A percentile compares a stretch with the other conserved stretches of the same genome.
Conservation (phyloP, 768 basidiomycete species). For the Trametes villosa region DNA sequence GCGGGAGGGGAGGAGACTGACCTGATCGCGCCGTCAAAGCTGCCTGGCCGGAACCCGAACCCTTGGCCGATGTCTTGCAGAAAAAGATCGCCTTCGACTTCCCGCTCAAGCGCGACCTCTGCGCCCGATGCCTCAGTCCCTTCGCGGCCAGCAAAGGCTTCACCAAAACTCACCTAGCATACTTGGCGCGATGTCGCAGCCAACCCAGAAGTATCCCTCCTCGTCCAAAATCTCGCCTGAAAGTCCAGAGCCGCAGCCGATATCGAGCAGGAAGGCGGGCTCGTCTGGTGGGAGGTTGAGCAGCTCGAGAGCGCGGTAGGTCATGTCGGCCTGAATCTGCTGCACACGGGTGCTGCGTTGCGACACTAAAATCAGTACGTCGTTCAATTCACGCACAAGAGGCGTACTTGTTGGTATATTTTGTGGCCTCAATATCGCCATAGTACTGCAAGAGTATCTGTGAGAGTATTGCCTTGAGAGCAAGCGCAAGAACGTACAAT, state of each 20-base stretch:
- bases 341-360: slow-evolving; percentile 85
- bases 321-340: slow-evolving; percentile 97
- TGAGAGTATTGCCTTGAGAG: background rate
- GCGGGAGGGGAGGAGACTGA: slow-evolving; percentile 34
- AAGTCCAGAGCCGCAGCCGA: slow-evolving; percentile 96
- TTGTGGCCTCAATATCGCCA: slow-evolving; percentile 92
- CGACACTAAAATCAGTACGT: slow-evolving; percentile 1
- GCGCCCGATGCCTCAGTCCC: background rate
- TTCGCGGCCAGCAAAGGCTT: background rate
- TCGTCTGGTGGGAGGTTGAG: slow-evolving; percentile 80
- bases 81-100: slow-evolving; percentile 96
- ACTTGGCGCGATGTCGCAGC: slow-evolving; percentile 92
- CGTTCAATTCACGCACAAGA: background rate
- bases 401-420: slow-evolving; percentile 91
- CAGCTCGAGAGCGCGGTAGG: slow-evolving; percentile 91
- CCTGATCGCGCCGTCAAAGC: slow-evolving; percentile 99
- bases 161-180: slow-evolving; percentile 79
- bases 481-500: slow-evolving; percentile 58
- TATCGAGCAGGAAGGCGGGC: slow-evolving; percentile 88
- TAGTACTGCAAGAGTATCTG: slow-evolving; percentile 70
- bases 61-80: slow-evolving; percentile 98
- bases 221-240: slow-evolving; percentile 97
- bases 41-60: slow-evolving; percentile 94
- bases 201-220: slow-evolving; percentile 91
- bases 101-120: slow-evolving; percentile 96